Base-by-base conservation (phyloP, 139 green algal genomes). In the Volvox africanus region DNA sequence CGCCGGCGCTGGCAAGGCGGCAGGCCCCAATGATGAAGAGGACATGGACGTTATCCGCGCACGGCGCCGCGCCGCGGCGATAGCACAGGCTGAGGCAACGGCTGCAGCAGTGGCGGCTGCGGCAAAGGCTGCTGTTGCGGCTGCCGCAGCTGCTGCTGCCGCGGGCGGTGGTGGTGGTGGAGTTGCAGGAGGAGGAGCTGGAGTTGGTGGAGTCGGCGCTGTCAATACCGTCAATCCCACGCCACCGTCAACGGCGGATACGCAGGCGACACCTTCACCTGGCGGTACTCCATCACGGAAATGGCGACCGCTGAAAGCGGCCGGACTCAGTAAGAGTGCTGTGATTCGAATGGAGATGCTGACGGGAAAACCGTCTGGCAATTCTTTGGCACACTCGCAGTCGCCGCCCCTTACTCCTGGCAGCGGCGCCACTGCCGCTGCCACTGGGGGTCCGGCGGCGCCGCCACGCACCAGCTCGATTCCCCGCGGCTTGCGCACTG, bases 261-360 rank as follows among this genome's bases (percentile, higher is more conserved):
- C 18, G 55, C 36, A 84, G 78, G 1, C 36, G 36, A 30, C 80
- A 30, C 28, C 80, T n/a, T 86, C 80, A 12, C 61, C 2, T 61
- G 36, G 30, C 61, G n/a, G n/a, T 61, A 61, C 21, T 21, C 61
- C 22, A 32, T 84, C 78, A 24, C 13, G 61, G 32, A 76, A 67
- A 33, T 82, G 85, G 85, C 36, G 84, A 28, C 19, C 0, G 30
- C 37, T 35, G 36, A 83, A 83, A 37, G 19, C 78, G 14, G 62
- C 33, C 28, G 33, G 33, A 11, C 78, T 91, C 28, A 80, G 50
- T 79, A 91, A 91, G 78, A 80, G 50, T 26, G 87, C 78, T 2
- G 44, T 91, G 13, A 91, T 91, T 28, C 78, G 79, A 21, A 86
- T 91, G 87, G 87, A 91, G 62, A 91, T 91, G 87, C 33, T 83